These are phyloP conservation scores for Umbilicus rupestris DNA, from an alignment of 164 flowering plant genomes.

Conservation along the genomic window DNA sequence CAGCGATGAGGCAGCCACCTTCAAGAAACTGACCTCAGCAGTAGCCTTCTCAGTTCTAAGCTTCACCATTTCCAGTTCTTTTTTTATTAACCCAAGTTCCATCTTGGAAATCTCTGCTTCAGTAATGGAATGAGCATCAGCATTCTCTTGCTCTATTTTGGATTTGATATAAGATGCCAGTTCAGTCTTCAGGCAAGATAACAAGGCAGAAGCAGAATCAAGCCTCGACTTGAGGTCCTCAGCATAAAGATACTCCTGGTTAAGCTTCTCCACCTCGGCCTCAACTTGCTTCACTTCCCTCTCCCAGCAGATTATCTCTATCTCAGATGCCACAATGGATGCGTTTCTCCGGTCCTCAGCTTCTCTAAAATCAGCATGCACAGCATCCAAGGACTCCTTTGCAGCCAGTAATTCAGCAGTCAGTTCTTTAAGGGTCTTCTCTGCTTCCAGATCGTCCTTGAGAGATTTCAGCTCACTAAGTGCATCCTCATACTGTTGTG, in stretches of 20 bases:
- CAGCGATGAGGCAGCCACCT: conserved; percentile 61
- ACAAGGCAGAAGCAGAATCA: conserved; percentile 51
- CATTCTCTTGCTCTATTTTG: conserved; percentile 36
- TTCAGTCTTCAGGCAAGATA: conserved; percentile 57
- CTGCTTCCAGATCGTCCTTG: not conserved
- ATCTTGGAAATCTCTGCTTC: conserved; percentile 18
- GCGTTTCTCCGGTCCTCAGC: conserved; percentile 86
- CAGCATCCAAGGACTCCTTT: conserved; percentile 69
- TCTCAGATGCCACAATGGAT: conserved; percentile 69
- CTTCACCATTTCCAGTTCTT: conserved; percentile 76
- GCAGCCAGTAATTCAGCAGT: conserved; percentile 70
- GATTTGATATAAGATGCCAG: conserved; percentile 69
- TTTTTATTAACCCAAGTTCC: conserved; percentile 40
- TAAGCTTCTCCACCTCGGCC: conserved; percentile 55
- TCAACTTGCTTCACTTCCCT: conserved; percentile 74
- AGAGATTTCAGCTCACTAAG: not conserved
- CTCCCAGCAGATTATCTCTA: conserved; percentile 62
- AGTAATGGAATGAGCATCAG: conserved; percentile 1
- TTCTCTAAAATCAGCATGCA: conserved; percentile 73
- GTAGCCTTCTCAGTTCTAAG: conserved; percentile 62
- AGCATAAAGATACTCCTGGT: conserved; percentile 34
- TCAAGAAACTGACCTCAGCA: conserved; percentile 51
- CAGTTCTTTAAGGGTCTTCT: conserved; percentile 33
- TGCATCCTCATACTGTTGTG: not conserved
- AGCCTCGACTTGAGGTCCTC: conserved; percentile 58